Base-by-base conservation (phyloP, 192 early-diverging fungal species). In the Phycomyces blakesleeanus region DNA sequence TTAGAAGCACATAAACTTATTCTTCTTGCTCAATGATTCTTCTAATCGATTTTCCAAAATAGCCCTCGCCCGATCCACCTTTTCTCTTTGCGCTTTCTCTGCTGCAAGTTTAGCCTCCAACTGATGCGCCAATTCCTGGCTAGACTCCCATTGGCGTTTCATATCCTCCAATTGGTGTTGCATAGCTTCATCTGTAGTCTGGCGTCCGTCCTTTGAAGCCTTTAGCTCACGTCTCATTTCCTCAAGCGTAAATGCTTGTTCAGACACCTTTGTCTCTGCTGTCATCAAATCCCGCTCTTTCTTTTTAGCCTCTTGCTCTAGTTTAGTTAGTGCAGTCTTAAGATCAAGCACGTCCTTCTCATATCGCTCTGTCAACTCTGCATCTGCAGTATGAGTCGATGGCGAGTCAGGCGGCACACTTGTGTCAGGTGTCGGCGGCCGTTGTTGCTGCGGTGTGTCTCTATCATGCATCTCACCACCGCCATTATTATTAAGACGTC, bases 1-100 rank as follows among this genome's bases (percentile, higher is more conserved):
- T 64, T 74, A 83, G 59, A 83, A 83, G 53, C 79, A 83, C 44
- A 74, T 78, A 63, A 81, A 83, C 51, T 76, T 78, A 51, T 60
- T 77, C 69, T 75, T 81, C 50, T 76, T 71, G 9, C 61, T 71
- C 61, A 83, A 64, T 38, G 81, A 41, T 37, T 81, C 77, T 60
- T 83, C 79, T 66, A 83, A 73, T 41, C 65, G 67, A 20, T 58
- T 68, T 47, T 83, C 81, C 40, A 83, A 59, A 18, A 66, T 61
- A 5, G 57, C 51, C 34, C 63, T 74, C 18, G 79, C 69, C 57
- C 63, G 69, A 41, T 81, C 74, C 2, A 75, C 74, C 52, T 59
- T 68, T 59, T 81, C 74, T 11, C 29, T 34, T 51, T 68, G 69
- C 20, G 4, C 24, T 29, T 54, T 54, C 52, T 25, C 52, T 2